A percentile compares a stretch with the other conserved stretches of the same genome.
These are phyloP conservation scores for Cladorrhinum samala DNA, from an alignment of 495 filamentous ascomycete species.

Conservation along the genomic window DNA sequence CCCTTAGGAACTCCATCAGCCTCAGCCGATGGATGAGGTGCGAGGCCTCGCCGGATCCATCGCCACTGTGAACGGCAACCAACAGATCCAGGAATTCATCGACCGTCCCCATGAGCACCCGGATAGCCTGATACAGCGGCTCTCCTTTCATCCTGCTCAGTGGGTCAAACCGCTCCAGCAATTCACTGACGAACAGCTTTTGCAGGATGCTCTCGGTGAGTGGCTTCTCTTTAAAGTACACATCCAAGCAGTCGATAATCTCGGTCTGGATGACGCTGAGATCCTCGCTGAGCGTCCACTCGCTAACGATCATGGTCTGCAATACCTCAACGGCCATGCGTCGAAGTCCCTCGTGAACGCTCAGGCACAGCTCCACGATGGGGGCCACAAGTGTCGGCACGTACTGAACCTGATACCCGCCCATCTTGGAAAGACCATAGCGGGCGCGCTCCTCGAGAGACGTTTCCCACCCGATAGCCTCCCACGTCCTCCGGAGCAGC, in stretches of 20 bases:
- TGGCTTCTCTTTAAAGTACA: slow-evolving; percentile 81
- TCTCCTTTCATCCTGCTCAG: slow-evolving; percentile 62
- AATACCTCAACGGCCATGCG: slow-evolving; percentile 87
- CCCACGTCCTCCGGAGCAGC: slow-evolving; percentile 78
- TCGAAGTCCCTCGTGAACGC: slow-evolving; percentile 86
- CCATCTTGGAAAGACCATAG: slow-evolving; percentile 78
- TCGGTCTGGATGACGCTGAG: slow-evolving; percentile 89
- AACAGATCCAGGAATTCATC: slow-evolving; percentile 89
- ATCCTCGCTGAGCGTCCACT: slow-evolving; percentile 96
- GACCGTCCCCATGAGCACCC: slow-evolving; percentile 71
- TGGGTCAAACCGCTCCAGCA: slow-evolving; percentile 73
- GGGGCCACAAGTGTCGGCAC: slow-evolving; percentile 86
- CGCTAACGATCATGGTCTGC: slow-evolving; percentile 95
- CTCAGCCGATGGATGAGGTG: slow-evolving; percentile 78
- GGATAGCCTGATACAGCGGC: slow-evolving; percentile 67
- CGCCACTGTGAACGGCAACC: slow-evolving; percentile 82
- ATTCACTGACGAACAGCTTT: slow-evolving; percentile 85
- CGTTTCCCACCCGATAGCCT: slow-evolving; percentile 95
- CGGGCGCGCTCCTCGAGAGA: slow-evolving; percentile 62
- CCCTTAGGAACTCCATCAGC: slow-evolving; percentile 93
- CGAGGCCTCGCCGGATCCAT: slow-evolving; percentile 67
- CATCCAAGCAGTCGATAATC: slow-evolving; percentile 91
- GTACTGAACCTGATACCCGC: slow-evolving; percentile 97
- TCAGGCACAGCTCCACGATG: slow-evolving; percentile 89
- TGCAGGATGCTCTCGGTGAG: slow-evolving; percentile 84